Percentiles rank a stretch among this genome's conserved stretches.
These are phyloP conservation scores for Eragrostis tef DNA, from an alignment of 202 grass and related monocot species.

Conservation along the genomic window DNA sequence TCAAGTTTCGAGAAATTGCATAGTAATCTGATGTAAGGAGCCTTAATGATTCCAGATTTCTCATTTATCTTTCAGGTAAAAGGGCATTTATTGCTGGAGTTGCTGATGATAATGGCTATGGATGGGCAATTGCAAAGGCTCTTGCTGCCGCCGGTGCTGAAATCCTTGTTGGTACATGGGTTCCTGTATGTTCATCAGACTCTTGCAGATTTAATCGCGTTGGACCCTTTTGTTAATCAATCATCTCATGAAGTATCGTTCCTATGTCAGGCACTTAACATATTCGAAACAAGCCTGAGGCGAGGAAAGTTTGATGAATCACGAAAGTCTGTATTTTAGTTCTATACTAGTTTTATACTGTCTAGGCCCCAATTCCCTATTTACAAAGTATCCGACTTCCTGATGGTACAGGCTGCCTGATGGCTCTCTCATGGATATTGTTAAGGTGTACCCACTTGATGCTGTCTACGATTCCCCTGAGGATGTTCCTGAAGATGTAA, in stretches of 20 bases:
- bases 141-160: slow-evolving; percentile 97
- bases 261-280: slow-evolving; percentile 73
- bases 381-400: slow-evolving; percentile 31
- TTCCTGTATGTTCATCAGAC: slow-evolving; percentile 66
- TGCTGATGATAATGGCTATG: slow-evolving; percentile 99
- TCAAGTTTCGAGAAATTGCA: not conserved
- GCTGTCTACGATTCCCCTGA: slow-evolving; percentile 83
- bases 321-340: slow-evolving; percentile 60
- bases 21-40: slow-evolving; percentile 10
- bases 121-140: slow-evolving; percentile 95
- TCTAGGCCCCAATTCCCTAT: not conserved
- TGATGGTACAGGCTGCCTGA: slow-evolving; percentile 70
- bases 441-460: slow-evolving; percentile 92
- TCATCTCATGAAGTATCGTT: slow-evolving; percentile 25
- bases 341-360: slow-evolving; percentile 5
- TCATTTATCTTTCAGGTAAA: slow-evolving; percentile 65
- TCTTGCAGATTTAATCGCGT: not conserved
- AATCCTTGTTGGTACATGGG: slow-evolving; percentile 99
- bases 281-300: slow-evolving; percentile 91
- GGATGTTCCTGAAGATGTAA: slow-evolving; percentile 97
- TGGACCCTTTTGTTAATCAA: slow-evolving; percentile 19
- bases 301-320: slow-evolving; percentile 98
- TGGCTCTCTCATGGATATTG: slow-evolving; percentile 94
- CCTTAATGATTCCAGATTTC: not conserved
- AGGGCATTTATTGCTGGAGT: slow-evolving; percentile 97